A percentile compares a stretch with the other conserved stretches of the same genome.
These are phyloP conservation scores for Fusarium sp. DNA, from an alignment of 2,329 filamentous ascomycete genomes.

Conservation along the genomic window DNA sequence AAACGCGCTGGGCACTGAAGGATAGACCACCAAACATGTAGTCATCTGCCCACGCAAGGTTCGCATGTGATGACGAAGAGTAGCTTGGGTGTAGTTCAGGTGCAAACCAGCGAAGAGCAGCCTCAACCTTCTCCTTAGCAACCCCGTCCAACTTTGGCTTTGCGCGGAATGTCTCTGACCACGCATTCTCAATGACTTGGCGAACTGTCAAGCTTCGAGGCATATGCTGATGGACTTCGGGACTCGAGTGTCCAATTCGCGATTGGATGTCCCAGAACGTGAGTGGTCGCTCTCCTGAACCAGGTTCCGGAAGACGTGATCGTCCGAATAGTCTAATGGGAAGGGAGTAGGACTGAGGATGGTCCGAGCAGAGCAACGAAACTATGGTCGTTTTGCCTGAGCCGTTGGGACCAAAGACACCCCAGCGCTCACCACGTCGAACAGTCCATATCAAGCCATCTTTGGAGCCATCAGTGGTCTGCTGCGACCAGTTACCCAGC, in stretches of 20 bases:
- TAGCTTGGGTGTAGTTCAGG: conserved; percentile 75
- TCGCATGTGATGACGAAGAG: conserved; percentile 41
- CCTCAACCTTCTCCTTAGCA: conserved; percentile 72
- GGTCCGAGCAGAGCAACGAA: conserved; percentile 92
- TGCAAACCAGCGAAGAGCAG: conserved; percentile 81
- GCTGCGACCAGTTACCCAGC: conserved; percentile 83
- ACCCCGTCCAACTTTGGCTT: conserved; percentile 73
- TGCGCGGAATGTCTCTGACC: conserved; percentile 86
- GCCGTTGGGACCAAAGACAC: conserved; percentile 92
- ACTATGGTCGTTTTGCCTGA: conserved; percentile 97
- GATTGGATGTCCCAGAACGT: conserved; percentile 94
- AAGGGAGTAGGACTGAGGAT: conserved; percentile 92
- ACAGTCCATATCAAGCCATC: conserved; percentile 86
- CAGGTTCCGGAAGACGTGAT: conserved; percentile 80
- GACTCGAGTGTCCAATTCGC: conserved; percentile 91
- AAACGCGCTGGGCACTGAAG: conserved; percentile 85
- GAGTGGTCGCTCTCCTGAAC: conserved; percentile 74
- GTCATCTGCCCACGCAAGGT: conserved; percentile 73
- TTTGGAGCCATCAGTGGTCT: conserved; percentile 60
- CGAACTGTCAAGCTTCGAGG: conserved; percentile 81
- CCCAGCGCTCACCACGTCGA: conserved; percentile 86
- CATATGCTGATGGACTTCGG: conserved; percentile 94
- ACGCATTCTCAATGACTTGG: conserved; percentile 84
- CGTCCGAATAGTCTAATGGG: conserved; percentile 89
- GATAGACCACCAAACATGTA: conserved; percentile 78